phyloP scores from a whole-genome alignment of 345 rosid genomes.

The Fremontodendron californicum region DNA sequence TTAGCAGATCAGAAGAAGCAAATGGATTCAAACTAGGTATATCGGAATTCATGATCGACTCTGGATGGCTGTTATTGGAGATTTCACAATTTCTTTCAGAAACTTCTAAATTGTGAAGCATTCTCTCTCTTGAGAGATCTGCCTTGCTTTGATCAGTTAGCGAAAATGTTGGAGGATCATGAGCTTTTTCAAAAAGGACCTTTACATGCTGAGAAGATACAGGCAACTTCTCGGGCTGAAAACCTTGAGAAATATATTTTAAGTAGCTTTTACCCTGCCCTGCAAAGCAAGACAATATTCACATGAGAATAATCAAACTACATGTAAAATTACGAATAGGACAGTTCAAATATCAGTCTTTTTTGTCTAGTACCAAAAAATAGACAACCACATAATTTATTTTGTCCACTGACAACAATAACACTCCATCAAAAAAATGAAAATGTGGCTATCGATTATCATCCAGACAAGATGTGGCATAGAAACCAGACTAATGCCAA shows the following conservation, averaged over 20 bases:
- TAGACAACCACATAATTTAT: neutral
- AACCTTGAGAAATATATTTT: constrained; percentile 35
- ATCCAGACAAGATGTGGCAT: neutral
- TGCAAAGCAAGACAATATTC: constrained; percentile 29
- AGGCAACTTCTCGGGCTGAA: constrained; percentile 35
- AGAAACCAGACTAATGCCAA: neutral
- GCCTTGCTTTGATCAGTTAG: constrained; percentile 46
- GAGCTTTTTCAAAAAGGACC: constrained; percentile 39
- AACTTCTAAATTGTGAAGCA: constrained; percentile 36
- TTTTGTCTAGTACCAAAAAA: neutral
- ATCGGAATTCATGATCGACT: constrained; percentile 44
- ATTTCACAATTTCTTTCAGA: constrained; percentile 39
- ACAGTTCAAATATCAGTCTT: neutral
- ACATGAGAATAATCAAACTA: constrained; percentile 24
- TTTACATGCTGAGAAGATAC: constrained; percentile 45
- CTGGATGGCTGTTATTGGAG: constrained; percentile 39
- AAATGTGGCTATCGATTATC: neutral
- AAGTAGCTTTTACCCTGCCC: constrained; percentile 45
- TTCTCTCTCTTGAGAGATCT: constrained; percentile 40
- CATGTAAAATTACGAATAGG: neutral
- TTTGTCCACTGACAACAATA: neutral
- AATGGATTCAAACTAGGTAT: constrained; percentile 34
- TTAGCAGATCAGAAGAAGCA: constrained; percentile 39
- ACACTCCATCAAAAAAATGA: neutral
- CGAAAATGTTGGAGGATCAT: constrained; percentile 35